These are phyloP conservation scores for Piper longum DNA, from an alignment of 164 flowering plant genomes.

Conservation along the genomic window DNA sequence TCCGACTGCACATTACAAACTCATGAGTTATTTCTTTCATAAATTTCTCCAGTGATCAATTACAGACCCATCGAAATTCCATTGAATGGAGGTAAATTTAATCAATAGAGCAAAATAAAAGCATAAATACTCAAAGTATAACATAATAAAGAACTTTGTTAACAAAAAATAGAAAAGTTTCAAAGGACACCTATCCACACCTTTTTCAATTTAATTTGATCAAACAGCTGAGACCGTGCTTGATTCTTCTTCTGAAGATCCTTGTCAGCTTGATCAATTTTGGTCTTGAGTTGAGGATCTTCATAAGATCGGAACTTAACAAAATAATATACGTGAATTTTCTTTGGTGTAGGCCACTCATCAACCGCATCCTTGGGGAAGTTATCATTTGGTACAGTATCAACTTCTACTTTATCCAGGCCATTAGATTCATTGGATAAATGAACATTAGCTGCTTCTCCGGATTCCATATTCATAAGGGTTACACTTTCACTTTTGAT, in stretches of 20 bases:
- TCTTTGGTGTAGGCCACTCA: constrained; percentile 73
- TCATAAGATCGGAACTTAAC: constrained; percentile 46
- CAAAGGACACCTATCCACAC: constrained; percentile 19
- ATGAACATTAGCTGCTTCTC: constrained; percentile 42
- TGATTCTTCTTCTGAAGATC: constrained; percentile 50
- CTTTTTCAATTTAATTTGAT: constrained; percentile 52
- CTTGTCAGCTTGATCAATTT: constrained; percentile 52
- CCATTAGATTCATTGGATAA: constrained; percentile 25
- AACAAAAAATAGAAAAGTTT: not conserved
- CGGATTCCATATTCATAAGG: constrained; percentile 22
- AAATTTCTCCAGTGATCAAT: not conserved
- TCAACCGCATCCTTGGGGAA: constrained; percentile 67
- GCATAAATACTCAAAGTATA: not conserved
- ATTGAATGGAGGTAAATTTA: not conserved
- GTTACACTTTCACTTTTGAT: constrained; percentile 22
- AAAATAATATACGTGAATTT: constrained; percentile 51
- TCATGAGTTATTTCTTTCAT: not conserved
- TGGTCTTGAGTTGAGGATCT: constrained; percentile 60
- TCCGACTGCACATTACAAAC: constrained; percentile 32
- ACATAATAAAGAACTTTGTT: too few species aligned
- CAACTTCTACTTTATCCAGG: constrained; percentile 27
- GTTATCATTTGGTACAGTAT: constrained; percentile 18
- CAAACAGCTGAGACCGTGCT: constrained; percentile 39
- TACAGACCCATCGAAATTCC: not conserved
- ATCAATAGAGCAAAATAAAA: not conserved